Conservation (phyloP, 805 yeast species). For the Candida khao-thaluensis region DNA sequence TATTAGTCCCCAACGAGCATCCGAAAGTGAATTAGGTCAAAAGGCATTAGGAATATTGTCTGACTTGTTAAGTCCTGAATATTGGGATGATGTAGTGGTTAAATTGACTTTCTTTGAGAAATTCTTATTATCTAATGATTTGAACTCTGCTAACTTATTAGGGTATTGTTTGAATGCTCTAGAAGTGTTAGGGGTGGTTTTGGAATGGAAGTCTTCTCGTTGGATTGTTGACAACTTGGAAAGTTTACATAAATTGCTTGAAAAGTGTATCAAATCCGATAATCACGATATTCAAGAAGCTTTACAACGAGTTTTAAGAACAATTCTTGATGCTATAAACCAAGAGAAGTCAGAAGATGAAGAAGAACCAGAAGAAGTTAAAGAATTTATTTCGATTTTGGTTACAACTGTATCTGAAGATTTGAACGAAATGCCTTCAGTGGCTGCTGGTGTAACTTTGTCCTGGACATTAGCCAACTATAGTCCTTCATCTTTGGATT, state of each 20-base stretch:
- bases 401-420: slow-evolving; percentile 77
- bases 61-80: slow-evolving; percentile 64
- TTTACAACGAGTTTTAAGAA: slow-evolving; percentile 69
- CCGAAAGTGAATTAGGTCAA: slow-evolving; percentile 79
- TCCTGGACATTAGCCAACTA: slow-evolving; percentile 79
- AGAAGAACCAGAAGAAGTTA: slow-evolving; percentile 60
- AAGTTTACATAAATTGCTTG: slow-evolving; percentile 70
- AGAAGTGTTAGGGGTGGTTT: slow-evolving; percentile 80
- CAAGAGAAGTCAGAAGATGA: slow-evolving; percentile 45
- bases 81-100: slow-evolving; percentile 89
- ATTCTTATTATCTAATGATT: slow-evolving; percentile 75
- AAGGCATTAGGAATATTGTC: slow-evolving; percentile 78
- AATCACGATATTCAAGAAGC: slow-evolving; percentile 87
- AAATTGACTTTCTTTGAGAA: slow-evolving; percentile 86
- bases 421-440: slow-evolving; percentile 67
- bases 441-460: slow-evolving; percentile 82
- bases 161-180: slow-evolving; percentile 87
- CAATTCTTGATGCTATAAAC: slow-evolving; percentile 65
- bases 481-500: slow-evolving; percentile 71
- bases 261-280: slow-evolving; percentile 77
- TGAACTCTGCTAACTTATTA: slow-evolving; percentile 62
- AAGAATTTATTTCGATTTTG: slow-evolving; percentile 58
- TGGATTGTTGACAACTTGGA: slow-evolving; percentile 78
- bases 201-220: slow-evolving; percentile 69
- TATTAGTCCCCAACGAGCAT: slow-evolving; percentile 77